Evolutionary conservation across 441 rosid genomes (phyloP).

Genomic region (Manihot esculenta): DNA sequence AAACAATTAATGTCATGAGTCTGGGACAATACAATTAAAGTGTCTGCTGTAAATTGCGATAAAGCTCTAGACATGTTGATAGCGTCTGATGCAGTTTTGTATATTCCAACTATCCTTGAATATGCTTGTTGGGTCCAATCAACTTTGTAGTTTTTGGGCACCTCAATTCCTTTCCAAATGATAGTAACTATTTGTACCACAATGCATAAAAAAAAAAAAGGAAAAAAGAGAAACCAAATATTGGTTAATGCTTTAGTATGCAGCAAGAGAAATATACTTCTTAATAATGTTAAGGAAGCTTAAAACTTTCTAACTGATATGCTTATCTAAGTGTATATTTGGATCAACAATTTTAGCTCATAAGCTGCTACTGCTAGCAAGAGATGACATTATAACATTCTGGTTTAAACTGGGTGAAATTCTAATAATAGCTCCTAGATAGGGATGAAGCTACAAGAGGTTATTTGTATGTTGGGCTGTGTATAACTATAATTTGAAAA

Average conservation of each 20-base stretch:
- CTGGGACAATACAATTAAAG: not conserved
- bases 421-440: not conserved
- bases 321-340: not conserved
- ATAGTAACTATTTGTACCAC: not conserved
- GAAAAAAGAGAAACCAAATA: not conserved
- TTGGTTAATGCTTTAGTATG: not conserved
- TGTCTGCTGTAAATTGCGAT: not conserved
- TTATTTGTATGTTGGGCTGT: not conserved
- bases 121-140: not conserved
- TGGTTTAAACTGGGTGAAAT: not conserved
- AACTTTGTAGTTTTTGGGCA: not conserved
- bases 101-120: too few species aligned
- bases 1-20: not conserved
- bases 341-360: not conserved
- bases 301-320: not conserved
- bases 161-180: not conserved
- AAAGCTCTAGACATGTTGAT: not conserved
- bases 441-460: not conserved
- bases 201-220: not conserved
- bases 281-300: not conserved
- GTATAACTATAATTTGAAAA: not conserved
- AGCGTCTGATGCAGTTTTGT: not conserved
- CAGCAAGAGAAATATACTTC: not conserved
- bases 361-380: not conserved
- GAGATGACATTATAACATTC: not conserved